Conservation (phyloP, 2,329 filamentous ascomycete species). For the Aschersonia sp. region DNA sequence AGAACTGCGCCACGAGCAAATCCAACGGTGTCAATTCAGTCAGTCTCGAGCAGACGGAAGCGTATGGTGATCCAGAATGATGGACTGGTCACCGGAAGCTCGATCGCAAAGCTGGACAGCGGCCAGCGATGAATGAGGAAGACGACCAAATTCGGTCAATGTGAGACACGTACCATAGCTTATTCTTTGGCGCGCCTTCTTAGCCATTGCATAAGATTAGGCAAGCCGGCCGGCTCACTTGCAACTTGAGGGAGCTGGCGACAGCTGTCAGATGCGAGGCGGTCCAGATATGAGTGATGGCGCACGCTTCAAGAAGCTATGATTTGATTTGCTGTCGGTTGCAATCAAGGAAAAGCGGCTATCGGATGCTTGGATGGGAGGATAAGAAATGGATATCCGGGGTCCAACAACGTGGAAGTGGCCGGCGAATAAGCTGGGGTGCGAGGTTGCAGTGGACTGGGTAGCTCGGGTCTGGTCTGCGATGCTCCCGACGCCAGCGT, state of each 20-base stretch:
- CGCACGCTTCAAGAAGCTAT: neutral
- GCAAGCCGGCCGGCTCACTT: neutral
- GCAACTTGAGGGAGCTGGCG: neutral
- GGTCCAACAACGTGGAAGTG: neutral
- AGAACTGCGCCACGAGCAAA: slow-evolving; percentile 27
- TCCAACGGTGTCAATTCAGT: neutral
- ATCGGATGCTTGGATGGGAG: neutral
- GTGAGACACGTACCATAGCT: slow-evolving; percentile 41
- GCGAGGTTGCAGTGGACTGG: neutral
- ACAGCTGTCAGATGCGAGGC: neutral
- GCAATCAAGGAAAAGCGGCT: no score
- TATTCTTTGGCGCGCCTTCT: slow-evolving; percentile 55
- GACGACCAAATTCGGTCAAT: neutral
- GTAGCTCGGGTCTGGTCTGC: neutral
- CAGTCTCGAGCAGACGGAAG: neutral
- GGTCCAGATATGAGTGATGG: neutral
- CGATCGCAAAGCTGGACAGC: no score
- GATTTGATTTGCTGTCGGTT: neutral
- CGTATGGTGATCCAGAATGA: neutral
- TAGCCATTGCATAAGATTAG: slow-evolving; percentile 34
- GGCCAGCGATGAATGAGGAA: no score
- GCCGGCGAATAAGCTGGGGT: neutral
- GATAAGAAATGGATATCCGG: neutral
- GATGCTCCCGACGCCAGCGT: no score
- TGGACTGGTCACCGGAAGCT: no score